Conservation (phyloP, 352 stramenopile species). For the Phytophthora chlamydospora region DNA sequence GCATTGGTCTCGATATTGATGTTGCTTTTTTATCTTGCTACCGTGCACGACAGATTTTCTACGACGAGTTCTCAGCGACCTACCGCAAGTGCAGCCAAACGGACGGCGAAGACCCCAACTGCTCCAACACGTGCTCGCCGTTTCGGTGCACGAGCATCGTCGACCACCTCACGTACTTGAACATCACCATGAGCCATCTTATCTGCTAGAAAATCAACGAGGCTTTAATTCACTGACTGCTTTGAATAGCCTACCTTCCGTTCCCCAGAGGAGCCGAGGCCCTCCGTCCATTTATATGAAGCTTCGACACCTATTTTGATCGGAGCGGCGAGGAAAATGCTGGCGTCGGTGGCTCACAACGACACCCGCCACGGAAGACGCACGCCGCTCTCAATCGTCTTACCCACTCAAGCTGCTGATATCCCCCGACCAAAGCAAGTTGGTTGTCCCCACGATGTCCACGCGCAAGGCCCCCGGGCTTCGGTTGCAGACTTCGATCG, state of each 20-base stretch:
- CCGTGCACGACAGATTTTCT: conserved; percentile 64
- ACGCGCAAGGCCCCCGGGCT: conserved; percentile 69
- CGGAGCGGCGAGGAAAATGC: conserved; percentile 4
- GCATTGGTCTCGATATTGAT: neutral
- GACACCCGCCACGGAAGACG: conserved; percentile 12
- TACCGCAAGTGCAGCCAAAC: conserved; percentile 65
- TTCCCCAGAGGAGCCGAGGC: conserved; percentile 19
- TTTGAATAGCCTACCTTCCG: conserved; percentile 14
- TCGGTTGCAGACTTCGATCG: conserved; percentile 64
- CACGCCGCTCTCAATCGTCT: conserved; percentile 2
- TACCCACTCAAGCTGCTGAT: neutral
- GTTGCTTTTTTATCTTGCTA: conserved; percentile 5
- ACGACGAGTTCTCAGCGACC: conserved; percentile 73
- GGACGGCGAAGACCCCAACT: conserved; percentile 70
- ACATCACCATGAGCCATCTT: conserved; percentile 89
- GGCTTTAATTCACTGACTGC: conserved; percentile 12
- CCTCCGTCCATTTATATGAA: neutral
- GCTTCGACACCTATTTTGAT: conserved; percentile 32
- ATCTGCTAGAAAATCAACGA: conserved; percentile 63
- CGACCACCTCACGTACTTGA: conserved; percentile 88
- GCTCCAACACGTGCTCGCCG: conserved; percentile 73
- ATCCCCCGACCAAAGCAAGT: neutral
- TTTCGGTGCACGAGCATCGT: conserved; percentile 84
- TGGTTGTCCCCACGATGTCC: conserved; percentile 12
- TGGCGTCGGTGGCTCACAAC: conserved; percentile 19